Conservation (phyloP, 164 flowering plant genomes). For the Annona squamosa region DNA sequence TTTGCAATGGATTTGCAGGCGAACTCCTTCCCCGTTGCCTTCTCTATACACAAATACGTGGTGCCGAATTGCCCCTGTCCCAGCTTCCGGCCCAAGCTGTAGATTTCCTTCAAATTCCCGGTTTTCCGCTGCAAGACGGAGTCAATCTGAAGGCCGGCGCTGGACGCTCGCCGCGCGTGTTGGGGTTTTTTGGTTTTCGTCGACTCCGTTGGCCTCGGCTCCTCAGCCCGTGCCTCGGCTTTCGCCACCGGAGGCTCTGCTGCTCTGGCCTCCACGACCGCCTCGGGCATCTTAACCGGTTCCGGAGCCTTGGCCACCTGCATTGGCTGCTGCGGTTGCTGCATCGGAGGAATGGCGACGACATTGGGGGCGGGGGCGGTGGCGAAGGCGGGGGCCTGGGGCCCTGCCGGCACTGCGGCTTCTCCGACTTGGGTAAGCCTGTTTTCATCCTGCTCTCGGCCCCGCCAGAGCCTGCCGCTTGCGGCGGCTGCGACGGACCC, state of each 20-base stretch:
- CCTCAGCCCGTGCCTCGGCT: neutral
- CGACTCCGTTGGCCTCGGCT: neutral
- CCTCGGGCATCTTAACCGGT: slow-evolving; percentile 24
- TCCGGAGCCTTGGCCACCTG: slow-evolving; percentile 38
- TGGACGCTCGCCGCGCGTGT: slow-evolving; percentile 29
- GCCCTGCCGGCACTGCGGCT: neutral
- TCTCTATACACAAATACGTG: slow-evolving; percentile 59
- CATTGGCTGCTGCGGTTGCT: slow-evolving; percentile 13
- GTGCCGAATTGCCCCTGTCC: slow-evolving; percentile 85
- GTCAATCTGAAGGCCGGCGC: slow-evolving; percentile 48
- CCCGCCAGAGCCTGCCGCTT: slow-evolving; percentile 16
- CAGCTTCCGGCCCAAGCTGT: slow-evolving; percentile 55
- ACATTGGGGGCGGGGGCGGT: neutral
- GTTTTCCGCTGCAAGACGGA: slow-evolving; percentile 59
- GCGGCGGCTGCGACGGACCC: slow-evolving; percentile 22
- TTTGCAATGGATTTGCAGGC: slow-evolving; percentile 85
- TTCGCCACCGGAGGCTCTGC: neutral
- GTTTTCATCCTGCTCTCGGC: slow-evolving; percentile 9
- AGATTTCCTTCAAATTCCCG: slow-evolving; percentile 55
- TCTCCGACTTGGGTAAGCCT: slow-evolving; percentile 2
- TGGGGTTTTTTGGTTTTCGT: slow-evolving; percentile 31
- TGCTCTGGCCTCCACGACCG: slow-evolving; percentile 9
- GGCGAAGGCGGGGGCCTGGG: neutral
- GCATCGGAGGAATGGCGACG: slow-evolving; percentile 1
- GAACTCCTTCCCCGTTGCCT: slow-evolving; percentile 45